Evolutionary conservation across 257 asterid genomes (phyloP), one percentile per base, ranked within the genome.

Genomic region (Rehmannia glutinosa): DNA sequence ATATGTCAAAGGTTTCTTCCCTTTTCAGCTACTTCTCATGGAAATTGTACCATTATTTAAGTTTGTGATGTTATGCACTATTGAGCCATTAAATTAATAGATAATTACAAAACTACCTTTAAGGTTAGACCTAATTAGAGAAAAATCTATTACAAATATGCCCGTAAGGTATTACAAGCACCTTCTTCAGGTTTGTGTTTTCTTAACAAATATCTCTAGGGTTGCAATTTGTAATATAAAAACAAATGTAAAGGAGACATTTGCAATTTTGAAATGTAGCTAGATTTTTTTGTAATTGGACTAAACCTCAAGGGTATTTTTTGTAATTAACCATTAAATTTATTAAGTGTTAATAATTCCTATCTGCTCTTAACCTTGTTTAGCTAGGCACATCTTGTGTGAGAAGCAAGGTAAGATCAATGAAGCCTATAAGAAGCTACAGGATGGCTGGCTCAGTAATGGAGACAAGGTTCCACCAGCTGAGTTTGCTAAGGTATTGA

Each of bases 381-480:
- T 82, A 93, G 99, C 99, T 64, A 85, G 99, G 77, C 99, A 94
- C 64, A 64, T 94, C 56, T 80, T 94, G 78, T 94, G 97, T 75
- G 97, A 94, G 91, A 91, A 94, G 86, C 97, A 94, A 86, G 96
- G 97, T 62, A 94, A 91, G 84, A 94, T 91, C 69, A 91, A 91
- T 71, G 99, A 94, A 75, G 99, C 99, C 49, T 94, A 91, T 74
- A 94, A 94, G 87, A 91, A 87, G 80, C 82, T 94, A 32, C 96
- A 91, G 66, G 99, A 94, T 69, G 99, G 99, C 52, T 94, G 99
- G 99, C 95, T 94, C 52, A 62, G 69, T 68, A 88, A 85, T 10
- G 99, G 97, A 43, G 97, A 94, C 75, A 94, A 94, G 80, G 99
- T 94, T 74, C 99, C 99, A 42, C 95, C 97, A 0, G 91, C 99